These are phyloP conservation scores for Coniella lustricola DNA, from an alignment of 2,329 filamentous ascomycete genomes.

Conservation along the genomic window DNA sequence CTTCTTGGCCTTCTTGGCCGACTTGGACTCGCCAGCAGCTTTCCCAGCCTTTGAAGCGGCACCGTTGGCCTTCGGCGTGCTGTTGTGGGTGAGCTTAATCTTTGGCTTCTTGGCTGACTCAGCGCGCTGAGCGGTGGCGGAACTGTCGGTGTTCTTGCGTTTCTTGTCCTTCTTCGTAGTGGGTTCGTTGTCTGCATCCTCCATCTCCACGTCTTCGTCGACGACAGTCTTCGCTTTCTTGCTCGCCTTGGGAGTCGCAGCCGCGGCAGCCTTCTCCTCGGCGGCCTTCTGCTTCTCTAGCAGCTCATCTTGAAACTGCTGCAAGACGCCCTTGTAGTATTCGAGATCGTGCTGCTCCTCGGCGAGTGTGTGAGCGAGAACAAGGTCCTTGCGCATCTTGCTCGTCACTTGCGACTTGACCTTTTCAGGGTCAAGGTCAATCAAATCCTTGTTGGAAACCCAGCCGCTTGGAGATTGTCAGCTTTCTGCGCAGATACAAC, in stretches of 20 bases:
- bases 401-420: conserved; percentile 62
- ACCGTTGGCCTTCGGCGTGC: conserved; percentile 65
- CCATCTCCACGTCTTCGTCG: conserved; percentile 28
- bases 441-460: conserved; percentile 79
- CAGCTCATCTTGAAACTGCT: conserved; percentile 59
- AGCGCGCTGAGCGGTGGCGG: conserved; percentile 53
- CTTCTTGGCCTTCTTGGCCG: conserved; percentile 42
- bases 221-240: conserved; percentile 35
- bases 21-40: conserved; percentile 45
- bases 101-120: conserved; percentile 63
- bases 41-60: conserved; percentile 49
- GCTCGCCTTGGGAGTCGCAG: conserved; percentile 32
- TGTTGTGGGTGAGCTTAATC: conserved; percentile 58
- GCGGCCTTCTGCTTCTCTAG: conserved; percentile 51
- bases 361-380: conserved; percentile 73
- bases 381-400: conserved; percentile 74
- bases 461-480: conserved; percentile 58
- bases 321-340: conserved; percentile 76
- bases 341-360: conserved; percentile 69
- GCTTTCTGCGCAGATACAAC: not conserved
- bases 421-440: conserved; percentile 66
- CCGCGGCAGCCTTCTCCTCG: conserved; percentile 36
- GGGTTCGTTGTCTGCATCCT: conserved; percentile 42
- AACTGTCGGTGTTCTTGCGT: conserved; percentile 72
- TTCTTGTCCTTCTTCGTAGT: conserved; percentile 54